Conservation (phyloP, 2,329 filamentous ascomycete genomes). For the Xylariaceae sp. region DNA sequence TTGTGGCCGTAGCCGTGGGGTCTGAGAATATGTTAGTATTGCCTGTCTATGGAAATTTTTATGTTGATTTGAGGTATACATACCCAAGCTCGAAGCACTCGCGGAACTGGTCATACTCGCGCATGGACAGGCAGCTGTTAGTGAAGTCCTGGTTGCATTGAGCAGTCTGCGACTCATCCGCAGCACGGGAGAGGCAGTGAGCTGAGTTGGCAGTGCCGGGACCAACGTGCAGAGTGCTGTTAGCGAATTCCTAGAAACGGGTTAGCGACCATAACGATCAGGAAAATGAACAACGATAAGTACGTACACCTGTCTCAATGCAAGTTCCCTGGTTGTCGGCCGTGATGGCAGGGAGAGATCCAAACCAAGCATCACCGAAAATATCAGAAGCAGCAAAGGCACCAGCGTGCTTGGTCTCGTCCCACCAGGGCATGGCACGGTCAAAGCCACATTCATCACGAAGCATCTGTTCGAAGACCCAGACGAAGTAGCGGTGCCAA, state of each 20-base stretch:
- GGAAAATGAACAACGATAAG: background rate
- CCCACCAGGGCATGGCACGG: constrained; percentile 38
- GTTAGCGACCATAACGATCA: constrained; percentile 5
- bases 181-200: constrained; percentile 33
- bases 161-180: constrained; percentile 31
- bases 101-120: constrained; percentile 31
- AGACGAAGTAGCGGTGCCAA: constrained; percentile 38
- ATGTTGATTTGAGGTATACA: constrained; percentile 12
- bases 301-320: constrained; percentile 31
- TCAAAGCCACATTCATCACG: constrained; percentile 36
- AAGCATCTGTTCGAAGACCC: constrained; percentile 35
- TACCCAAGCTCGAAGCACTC: constrained; percentile 33
- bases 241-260: constrained; percentile 27
- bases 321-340: constrained; percentile 31
- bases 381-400: constrained; percentile 30
- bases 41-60: background rate
- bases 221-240: constrained; percentile 30
- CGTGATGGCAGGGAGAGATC: constrained; percentile 27
- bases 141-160: constrained; percentile 31
- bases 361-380: constrained; percentile 31
- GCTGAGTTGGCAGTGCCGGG: constrained; percentile 25
- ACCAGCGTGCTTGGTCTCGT: constrained; percentile 35
- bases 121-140: constrained; percentile 31
- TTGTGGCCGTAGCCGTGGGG: constrained; percentile 36
- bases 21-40: constrained; percentile 22